Percentiles rank a stretch among this genome's conserved stretches.
Evolutionary conservation across 768 basidiomycete species (phyloP).

Genomic region (Collybia nuda): DNA sequence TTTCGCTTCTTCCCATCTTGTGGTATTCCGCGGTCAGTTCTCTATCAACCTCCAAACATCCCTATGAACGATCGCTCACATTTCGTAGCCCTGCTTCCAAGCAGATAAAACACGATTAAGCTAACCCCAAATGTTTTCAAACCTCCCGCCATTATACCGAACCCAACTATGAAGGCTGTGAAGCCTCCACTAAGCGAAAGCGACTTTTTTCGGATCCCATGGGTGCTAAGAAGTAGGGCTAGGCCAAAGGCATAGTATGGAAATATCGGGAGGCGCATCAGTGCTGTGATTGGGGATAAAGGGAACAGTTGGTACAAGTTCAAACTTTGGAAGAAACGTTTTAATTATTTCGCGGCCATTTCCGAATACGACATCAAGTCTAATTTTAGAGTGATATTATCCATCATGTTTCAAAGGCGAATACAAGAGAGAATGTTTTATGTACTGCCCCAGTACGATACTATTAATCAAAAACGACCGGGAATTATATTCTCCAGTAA

Average conservation of each 20-base stretch:
- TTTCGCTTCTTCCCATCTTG: conserved; percentile 76
- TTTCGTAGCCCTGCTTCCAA: conserved; percentile 84
- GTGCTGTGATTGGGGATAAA: no score
- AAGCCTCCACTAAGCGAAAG: conserved; percentile 75
- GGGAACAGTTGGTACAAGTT: no score
- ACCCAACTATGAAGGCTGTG: conserved; percentile 77
- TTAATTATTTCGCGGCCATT: no score
- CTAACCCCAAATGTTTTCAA: conserved; percentile 62
- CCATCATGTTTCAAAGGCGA: no score
- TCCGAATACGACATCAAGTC: no score
- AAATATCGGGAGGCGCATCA: no score
- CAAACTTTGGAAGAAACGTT: no score
- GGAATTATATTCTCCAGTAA: no score
- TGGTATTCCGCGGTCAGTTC: neutral
- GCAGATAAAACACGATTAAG: conserved; percentile 76
- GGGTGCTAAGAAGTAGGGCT: conserved; percentile 55
- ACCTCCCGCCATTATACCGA: conserved; percentile 67
- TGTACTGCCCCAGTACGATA: no score
- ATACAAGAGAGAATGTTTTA: no score
- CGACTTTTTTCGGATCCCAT: conserved; percentile 74
- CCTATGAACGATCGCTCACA: conserved; percentile 35
- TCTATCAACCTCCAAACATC: neutral
- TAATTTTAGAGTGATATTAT: no score
- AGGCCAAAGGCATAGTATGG: conserved; percentile 28
- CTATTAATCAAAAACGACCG: no score